phyloP scores from a whole-genome alignment of 1,284 basidiomycete genomes.

The Microbotryum lychnidis-dioicae region DNA sequence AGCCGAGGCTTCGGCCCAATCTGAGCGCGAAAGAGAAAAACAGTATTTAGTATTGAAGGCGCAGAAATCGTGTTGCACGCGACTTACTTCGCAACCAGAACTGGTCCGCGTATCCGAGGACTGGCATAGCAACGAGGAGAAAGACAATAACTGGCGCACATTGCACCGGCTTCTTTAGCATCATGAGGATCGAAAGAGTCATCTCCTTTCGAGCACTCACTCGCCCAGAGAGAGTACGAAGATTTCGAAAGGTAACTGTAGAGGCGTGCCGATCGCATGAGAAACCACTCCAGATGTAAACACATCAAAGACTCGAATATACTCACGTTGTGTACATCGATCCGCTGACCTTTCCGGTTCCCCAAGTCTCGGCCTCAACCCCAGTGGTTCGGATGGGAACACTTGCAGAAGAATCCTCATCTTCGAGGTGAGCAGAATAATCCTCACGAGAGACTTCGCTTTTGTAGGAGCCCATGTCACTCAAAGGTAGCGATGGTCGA shows the following conservation, averaged over 20 bases:
- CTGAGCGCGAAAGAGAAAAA: background rate
- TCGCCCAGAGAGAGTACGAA: constrained; percentile 12
- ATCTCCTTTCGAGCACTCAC: too few species aligned
- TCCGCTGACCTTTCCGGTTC: constrained; percentile 14
- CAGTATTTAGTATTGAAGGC: background rate
- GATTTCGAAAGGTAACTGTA: constrained; percentile 22
- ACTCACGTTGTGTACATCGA: constrained; percentile 22
- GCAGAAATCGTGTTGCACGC: background rate
- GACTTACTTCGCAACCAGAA: constrained; percentile 19
- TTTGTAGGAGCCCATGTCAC: too few species aligned
- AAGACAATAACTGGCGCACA: constrained; percentile 1
- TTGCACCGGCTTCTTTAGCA: too few species aligned
- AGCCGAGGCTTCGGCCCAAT: constrained; percentile 22
- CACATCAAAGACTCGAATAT: too few species aligned
- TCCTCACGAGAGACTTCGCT: too few species aligned
- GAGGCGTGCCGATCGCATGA: too few species aligned
- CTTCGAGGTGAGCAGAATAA: too few species aligned
- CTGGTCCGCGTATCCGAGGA: constrained; percentile 19
- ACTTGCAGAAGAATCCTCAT: too few species aligned
- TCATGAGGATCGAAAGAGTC: too few species aligned
- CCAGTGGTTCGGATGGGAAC: too few species aligned
- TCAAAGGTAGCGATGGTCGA: too few species aligned
- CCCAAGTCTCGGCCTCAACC: constrained; percentile 17
- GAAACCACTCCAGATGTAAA: too few species aligned
- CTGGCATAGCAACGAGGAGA: constrained; percentile 11